A percentile compares a stretch with the other conserved stretches of the same genome.
Evolutionary conservation across 805 yeast species (phyloP).

Genomic region (Lipomyces yamadae): DNA sequence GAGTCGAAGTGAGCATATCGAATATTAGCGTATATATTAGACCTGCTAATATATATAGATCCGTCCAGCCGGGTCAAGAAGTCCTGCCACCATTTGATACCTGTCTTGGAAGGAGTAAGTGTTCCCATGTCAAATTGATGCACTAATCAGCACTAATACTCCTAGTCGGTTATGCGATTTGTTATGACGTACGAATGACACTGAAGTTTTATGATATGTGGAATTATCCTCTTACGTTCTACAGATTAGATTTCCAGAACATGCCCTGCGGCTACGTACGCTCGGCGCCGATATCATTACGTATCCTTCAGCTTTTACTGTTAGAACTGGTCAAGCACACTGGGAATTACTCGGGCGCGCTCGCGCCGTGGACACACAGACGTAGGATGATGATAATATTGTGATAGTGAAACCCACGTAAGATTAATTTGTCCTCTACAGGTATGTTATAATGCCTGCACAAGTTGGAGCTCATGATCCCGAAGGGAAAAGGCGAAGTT

Average conservation of each 20-base stretch:
- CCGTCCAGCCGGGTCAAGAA: constrained; percentile 77
- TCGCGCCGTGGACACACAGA: constrained; percentile 89
- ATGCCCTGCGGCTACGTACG: constrained; percentile 58
- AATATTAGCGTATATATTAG: neutral
- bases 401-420: neutral
- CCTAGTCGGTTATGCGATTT: constrained; percentile 68
- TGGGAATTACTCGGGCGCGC: constrained; percentile 82
- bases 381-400: neutral
- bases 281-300: constrained; percentile 80
- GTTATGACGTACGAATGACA: constrained; percentile 61
- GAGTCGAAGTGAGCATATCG: constrained; percentile 55
- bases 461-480: constrained; percentile 80
- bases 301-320: constrained; percentile 91
- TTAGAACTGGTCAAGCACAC: constrained; percentile 88
- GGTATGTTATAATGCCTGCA: constrained; percentile 87
- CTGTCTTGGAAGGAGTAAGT: constrained; percentile 56
- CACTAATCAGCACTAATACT: neutral
- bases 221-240: neutral
- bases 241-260: constrained; percentile 76
- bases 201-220: neutral
- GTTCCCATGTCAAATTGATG: too few relatives aligned
- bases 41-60: constrained; percentile 40
- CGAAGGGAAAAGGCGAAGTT: constrained; percentile 64
- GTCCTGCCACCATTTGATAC: constrained; percentile 61
- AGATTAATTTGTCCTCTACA: neutral